A percentile compares a stretch with the other conserved stretches of the same genome.
Evolutionary conservation across 495 filamentous ascomycete genomes (phyloP).

Genomic region (Trypethelium eluteriae): DNA sequence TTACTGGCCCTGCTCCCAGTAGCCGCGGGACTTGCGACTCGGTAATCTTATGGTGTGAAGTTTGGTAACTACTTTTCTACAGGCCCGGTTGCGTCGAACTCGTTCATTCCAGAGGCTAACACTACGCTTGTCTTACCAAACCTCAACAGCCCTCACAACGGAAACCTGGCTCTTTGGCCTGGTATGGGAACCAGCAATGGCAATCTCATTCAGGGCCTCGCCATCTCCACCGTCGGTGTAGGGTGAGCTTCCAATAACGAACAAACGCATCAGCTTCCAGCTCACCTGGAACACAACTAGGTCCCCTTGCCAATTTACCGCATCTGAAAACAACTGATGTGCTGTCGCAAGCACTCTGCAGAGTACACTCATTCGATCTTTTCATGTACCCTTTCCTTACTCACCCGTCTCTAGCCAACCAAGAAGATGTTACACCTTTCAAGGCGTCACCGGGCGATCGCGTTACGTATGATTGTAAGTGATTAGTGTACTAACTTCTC

Average conservation of each 20-base stretch:
- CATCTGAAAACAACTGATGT: no score
- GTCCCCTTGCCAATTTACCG: background rate
- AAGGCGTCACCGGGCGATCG: conserved; percentile 3
- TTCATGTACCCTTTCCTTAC: no score
- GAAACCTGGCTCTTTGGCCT: conserved; percentile 35
- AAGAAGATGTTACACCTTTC: background rate
- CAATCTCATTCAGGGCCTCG: conserved; percentile 33
- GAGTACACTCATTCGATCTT: no score
- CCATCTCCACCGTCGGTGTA: conserved; percentile 21
- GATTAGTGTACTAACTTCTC: background rate
- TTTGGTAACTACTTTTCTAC: conserved; percentile 31
- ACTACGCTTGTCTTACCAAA: conserved; percentile 37
- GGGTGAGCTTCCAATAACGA: background rate
- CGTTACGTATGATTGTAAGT: conserved; percentile 17
- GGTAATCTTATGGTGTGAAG: background rate
- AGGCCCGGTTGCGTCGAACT: conserved; percentile 32
- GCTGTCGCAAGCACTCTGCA: no score
- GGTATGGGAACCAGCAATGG: conserved; percentile 39
- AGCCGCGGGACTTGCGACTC: background rate
- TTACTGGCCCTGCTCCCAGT: background rate
- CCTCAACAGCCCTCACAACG: conserved; percentile 26
- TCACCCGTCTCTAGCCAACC: background rate
- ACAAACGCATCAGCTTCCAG: background rate
- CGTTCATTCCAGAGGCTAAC: conserved; percentile 36
- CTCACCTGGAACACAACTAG: background rate